phyloP scores from a whole-genome alignment of 176 grass and related monocot species.

The Tuctoria greenei region DNA sequence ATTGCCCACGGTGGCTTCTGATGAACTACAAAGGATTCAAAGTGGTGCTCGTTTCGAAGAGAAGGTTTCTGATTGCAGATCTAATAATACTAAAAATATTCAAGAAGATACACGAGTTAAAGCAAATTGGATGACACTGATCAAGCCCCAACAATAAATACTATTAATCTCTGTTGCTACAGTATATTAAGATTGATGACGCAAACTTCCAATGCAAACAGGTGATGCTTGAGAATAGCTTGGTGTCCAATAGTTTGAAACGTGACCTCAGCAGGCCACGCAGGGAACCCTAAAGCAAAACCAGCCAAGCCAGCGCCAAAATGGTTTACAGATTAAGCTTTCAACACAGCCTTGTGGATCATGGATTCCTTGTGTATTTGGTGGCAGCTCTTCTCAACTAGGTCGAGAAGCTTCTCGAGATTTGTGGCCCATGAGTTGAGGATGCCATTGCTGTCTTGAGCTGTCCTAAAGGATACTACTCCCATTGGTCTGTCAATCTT shows the following conservation, averaged over 20 bases:
- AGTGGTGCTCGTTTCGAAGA: not conserved
- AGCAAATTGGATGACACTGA: not conserved
- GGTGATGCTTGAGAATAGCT: constrained; percentile 17
- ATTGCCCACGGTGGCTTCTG: too few relatives aligned
- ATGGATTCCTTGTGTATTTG: constrained; percentile 98
- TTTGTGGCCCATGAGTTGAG: constrained; percentile 83
- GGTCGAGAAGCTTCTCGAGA: constrained; percentile 91
- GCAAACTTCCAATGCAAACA: not conserved
- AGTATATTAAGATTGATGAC: not conserved
- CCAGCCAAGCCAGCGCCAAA: not conserved
- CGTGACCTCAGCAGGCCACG: not conserved
- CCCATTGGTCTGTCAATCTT: constrained; percentile 87
- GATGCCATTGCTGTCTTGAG: constrained; percentile 65
- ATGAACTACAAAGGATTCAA: too few relatives aligned
- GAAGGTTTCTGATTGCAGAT: not conserved
- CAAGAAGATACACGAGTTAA: constrained; percentile 12
- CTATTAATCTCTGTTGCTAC: not conserved
- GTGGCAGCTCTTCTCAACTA: constrained; percentile 93
- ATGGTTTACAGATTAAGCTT: constrained; percentile 48
- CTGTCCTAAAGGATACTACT: constrained; percentile 64
- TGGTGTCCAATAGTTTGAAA: not conserved
- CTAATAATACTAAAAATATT: constrained; percentile 19
- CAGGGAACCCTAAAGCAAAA: constrained; percentile 13
- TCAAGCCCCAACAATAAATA: constrained; percentile 7
- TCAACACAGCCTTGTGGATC: constrained; percentile 85